Base-by-base conservation (phyloP, 2,329 filamentous ascomycete genomes). In the Lachnellula occidentalis region DNA sequence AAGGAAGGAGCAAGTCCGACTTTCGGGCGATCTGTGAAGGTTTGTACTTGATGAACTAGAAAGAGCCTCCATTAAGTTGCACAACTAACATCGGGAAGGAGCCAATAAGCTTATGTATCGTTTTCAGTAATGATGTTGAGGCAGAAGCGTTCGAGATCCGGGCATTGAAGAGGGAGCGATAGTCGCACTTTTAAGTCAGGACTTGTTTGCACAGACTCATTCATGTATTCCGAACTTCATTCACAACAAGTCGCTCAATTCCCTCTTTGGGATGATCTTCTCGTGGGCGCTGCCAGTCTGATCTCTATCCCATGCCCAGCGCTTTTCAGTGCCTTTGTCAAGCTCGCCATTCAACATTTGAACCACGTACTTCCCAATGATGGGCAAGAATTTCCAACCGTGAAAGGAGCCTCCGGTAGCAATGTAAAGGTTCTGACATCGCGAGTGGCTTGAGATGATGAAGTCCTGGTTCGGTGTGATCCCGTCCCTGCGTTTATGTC, bases 401-500 rank as follows among this genome's bases (percentile, higher is more conserved):
- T 86, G 83, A 58, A 85, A 83, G 12, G 81, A 85, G 1, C 83
- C 83, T 12, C 80, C 82, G 0, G 78, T 79, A 0, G 82, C 83
- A 22, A 87, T 66, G 66, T 78, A 85, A 14, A 87, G 67, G 55
- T 80, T 80, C 61, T 74, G 69, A 5, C 73, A 67, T 57, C 81
- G 73, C 2, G 80, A 76, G 59, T 83, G 75, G 2, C 77, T 74
- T 7, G 76, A 76, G 61, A 86, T 78, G 51, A 86, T 72, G 61
- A 82, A 83, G 64, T 86, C 81, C 66, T 86, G 81, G 8, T 77
- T 80, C 0, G 81, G 80, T 2, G 81, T 83, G 37, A 82, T 77
- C 34, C 78, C 77, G 63, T 86, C 83, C 78, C 81, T 85, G 67
- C 14, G 9, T 15, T 31, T 27, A 43, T 15, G 17, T 17, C 2